phyloP scores from a whole-genome alignment of 345 rosid genomes.

The Camelina hispida region DNA sequence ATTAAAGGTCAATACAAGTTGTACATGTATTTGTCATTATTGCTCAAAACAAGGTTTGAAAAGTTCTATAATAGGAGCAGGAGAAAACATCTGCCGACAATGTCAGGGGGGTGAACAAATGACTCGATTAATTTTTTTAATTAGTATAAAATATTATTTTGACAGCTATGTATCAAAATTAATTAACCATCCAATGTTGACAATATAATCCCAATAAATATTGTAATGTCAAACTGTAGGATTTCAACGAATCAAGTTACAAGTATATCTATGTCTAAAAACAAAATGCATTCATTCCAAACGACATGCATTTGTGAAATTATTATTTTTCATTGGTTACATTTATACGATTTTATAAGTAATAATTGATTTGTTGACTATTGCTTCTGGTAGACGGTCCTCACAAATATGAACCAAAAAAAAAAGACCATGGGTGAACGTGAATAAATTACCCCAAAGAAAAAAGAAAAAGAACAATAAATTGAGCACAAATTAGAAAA shows the following conservation, averaged over 20 bases:
- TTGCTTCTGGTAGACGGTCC: too few species aligned
- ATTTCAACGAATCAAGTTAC: neutral
- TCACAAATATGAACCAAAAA: neutral
- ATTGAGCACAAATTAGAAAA: constrained; percentile 4
- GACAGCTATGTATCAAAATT: constrained; percentile 22
- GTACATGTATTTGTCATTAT: neutral
- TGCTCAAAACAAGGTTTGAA: constrained; percentile 15
- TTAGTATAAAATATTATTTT: neutral
- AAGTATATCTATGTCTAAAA: neutral
- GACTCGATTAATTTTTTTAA: neutral
- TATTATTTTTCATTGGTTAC: too few species aligned
- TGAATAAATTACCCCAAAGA: too few species aligned
- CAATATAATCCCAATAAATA: constrained; percentile 4
- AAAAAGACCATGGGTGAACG: neutral
- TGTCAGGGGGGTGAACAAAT: constrained; percentile 12
- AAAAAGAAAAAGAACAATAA: neutral
- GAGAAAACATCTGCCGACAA: constrained; percentile 6
- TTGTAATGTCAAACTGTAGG: neutral
- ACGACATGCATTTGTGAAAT: too few species aligned
- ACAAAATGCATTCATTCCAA: too few species aligned
- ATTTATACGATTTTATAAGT: too few species aligned
- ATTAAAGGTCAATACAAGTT: neutral
- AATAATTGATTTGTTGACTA: too few species aligned
- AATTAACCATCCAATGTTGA: constrained; percentile 28
- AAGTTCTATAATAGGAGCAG: neutral